A percentile compares a stretch with the other conserved stretches of the same genome.
These are phyloP conservation scores for Cladosporium velox DNA, from an alignment of 2,329 filamentous ascomycete species.

Conservation along the genomic window DNA sequence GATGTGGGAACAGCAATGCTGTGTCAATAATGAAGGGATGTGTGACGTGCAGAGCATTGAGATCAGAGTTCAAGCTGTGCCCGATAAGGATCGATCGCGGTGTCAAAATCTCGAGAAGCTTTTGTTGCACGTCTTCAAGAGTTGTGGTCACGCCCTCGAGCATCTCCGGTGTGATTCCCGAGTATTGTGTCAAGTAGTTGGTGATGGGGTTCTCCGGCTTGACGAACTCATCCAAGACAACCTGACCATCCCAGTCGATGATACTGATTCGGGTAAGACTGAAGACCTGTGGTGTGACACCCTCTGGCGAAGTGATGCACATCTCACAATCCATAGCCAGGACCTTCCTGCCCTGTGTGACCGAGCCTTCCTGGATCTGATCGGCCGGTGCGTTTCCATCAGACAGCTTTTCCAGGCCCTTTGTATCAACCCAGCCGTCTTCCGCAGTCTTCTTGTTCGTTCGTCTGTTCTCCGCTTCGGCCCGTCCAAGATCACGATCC, in stretches of 20 bases:
- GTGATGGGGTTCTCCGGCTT: constrained; percentile 85
- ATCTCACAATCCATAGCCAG: constrained; percentile 94
- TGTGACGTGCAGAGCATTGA: constrained; percentile 79
- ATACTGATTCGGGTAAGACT: constrained; percentile 88
- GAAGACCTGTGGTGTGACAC: constrained; percentile 62
- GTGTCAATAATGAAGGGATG: constrained; percentile 96
- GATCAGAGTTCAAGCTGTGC: constrained; percentile 79
- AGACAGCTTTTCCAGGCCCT: constrained; percentile 61
- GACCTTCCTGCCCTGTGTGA: constrained; percentile 78
- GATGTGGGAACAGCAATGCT: constrained; percentile 84
- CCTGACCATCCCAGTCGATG: constrained; percentile 79
- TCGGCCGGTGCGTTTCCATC: constrained; percentile 68
- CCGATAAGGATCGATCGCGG: constrained; percentile 74
- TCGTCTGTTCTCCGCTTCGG: constrained; percentile 53
- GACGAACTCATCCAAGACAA: constrained; percentile 86
- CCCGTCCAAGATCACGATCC: constrained; percentile 57
- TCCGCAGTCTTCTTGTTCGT: constrained; percentile 50
- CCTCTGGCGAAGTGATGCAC: constrained; percentile 72
- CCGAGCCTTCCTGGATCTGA: constrained; percentile 75
- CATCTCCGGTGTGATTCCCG: constrained; percentile 87
- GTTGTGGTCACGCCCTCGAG: constrained; percentile 81
- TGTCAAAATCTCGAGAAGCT: constrained; percentile 70
- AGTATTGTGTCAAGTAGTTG: constrained; percentile 83
- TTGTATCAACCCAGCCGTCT: constrained; percentile 81
- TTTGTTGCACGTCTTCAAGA: constrained; percentile 76